Evolutionary conservation across 2,329 filamentous ascomycete genomes (phyloP).

Genomic region (Ophiostoma australiae): DNA sequence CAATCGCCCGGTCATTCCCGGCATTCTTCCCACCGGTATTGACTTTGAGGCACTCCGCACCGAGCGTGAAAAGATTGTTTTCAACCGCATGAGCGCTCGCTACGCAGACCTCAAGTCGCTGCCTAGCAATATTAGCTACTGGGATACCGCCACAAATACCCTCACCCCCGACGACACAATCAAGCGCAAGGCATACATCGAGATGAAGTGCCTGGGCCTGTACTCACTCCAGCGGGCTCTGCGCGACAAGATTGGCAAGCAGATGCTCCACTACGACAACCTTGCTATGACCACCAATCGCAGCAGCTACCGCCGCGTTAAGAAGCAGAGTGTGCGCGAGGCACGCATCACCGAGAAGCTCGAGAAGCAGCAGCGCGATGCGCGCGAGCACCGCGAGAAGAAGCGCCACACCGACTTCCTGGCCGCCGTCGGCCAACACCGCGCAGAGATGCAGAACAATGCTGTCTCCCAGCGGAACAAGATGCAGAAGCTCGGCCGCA

Average conservation of each 20-base stretch:
- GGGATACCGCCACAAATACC: conserved; percentile 69
- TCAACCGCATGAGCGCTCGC: conserved; percentile 82
- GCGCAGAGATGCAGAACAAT: conserved; percentile 67
- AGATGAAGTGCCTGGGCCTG: conserved; percentile 87
- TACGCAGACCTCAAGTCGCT: conserved; percentile 79
- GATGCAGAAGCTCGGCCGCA: conserved; percentile 76
- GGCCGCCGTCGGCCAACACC: conserved; percentile 76
- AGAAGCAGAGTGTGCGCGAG: conserved; percentile 94
- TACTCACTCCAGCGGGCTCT: conserved; percentile 82
- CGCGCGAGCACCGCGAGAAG: conserved; percentile 91
- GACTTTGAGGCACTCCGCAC: conserved; percentile 81
- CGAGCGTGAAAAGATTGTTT: conserved; percentile 80
- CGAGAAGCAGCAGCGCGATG: conserved; percentile 97
- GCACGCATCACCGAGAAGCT: conserved; percentile 97
- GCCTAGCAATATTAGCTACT: conserved; percentile 79
- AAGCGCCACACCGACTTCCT: conserved; percentile 95
- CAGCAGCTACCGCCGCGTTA: conserved; percentile 82
- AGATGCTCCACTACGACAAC: conserved; percentile 94
- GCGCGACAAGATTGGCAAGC: conserved; percentile 78
- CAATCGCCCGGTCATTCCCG: conserved; percentile 75
- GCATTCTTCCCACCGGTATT: conserved; percentile 81
- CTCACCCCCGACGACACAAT: conserved; percentile 71
- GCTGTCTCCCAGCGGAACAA: conserved; percentile 66
- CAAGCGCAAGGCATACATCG: conserved; percentile 86
- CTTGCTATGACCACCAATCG: conserved; percentile 96